Evolutionary conservation across 2,329 filamentous ascomycete species (phyloP).

Genomic region (Paraphoma sp.): DNA sequence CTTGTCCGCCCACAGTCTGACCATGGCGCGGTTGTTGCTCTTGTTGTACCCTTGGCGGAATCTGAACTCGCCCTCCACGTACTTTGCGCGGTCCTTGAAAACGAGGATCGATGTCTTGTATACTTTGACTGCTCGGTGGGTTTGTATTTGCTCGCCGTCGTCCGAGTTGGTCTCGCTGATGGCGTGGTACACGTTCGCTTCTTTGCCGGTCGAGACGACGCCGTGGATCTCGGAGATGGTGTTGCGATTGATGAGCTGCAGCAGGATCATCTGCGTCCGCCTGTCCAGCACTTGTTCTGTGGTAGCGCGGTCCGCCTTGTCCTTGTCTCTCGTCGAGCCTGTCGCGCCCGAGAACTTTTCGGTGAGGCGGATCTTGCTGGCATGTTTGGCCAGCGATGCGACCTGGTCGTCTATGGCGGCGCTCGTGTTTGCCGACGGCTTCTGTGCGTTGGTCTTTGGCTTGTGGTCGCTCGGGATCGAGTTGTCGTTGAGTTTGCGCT

Average conservation of each 20-base stretch:
- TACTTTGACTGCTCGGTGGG: conserved; percentile 92
- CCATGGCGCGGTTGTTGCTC: conserved; percentile 94
- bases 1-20: conserved; percentile 98
- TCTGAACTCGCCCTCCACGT: conserved; percentile 91
- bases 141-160: conserved; percentile 55
- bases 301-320: conserved; percentile 92
- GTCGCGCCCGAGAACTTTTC: conserved; percentile 59
- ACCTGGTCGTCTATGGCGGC: conserved; percentile 88
- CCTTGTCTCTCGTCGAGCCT: conserved; percentile 64
- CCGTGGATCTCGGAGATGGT: conserved; percentile 92
- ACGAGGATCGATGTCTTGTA: conserved; percentile 98
- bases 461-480: conserved; percentile 59
- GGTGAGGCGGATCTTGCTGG: conserved; percentile 82
- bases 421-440: conserved; percentile 77
- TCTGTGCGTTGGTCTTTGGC: conserved; percentile 74
- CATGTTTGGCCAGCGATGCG: conserved; percentile 81
- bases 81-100: conserved; percentile 97
- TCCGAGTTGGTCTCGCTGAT: conserved; percentile 66
- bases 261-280: conserved; percentile 89
- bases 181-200: conserved; percentile 97
- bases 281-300: conserved; percentile 94
- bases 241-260: conserved; percentile 94
- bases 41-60: conserved; percentile 94
- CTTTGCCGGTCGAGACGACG: conserved; percentile 94
- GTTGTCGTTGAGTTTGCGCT: conserved; percentile 69